Evolutionary conservation across 305 asterid species (phyloP), one percentile per base, ranked within the genome.

Genomic region (Solanum hybrid): DNA sequence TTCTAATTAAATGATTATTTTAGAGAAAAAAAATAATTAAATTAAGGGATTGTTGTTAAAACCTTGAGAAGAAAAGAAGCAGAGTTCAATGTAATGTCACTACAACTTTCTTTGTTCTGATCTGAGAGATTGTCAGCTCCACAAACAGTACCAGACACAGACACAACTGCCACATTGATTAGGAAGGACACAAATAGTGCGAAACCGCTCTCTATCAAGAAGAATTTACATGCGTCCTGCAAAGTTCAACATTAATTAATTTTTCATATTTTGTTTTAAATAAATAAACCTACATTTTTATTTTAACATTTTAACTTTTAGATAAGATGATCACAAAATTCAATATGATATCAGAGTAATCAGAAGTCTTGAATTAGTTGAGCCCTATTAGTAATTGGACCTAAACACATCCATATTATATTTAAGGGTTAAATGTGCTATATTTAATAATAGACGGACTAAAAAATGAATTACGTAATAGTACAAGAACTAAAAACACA

Each of bases 61-160:
- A 97, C 99, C 98, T 96, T 95, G 86, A 97, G 96, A 74, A 96
- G 97, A 90, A 96, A 96, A 33, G 99, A 95, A n/a, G 99, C 99
- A 31, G 98, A 95, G 61, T 96, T 94, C 64, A 97, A 97, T 5
- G 99, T 95, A 73, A 97, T 89, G 77, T 96, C 96, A 12, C 51
- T 93, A 91, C 99, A 97, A 28, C 88, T 92, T 26, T 94, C 93
- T 24, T 87, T 5, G 13, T 93, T 86, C 0, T 93, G 93, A 6
- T 69, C 0, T 0, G 96, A 90, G 36, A 95, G 78, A 86, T 93
- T 40, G 26, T 83, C 35, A 28, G 89, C 95, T 1, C 77, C 82
- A 84, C 99, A 97, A 91, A 97, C 99, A 2, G 98, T 92, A 22
- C 96, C 99, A 1, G 99, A 92, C 0, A 97, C 99, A 16, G 99